A percentile compares a stretch with the other conserved stretches of the same genome.
phyloP scores from a whole-genome alignment of 2,329 filamentous ascomycete species.

The Exophiala calicioides region DNA sequence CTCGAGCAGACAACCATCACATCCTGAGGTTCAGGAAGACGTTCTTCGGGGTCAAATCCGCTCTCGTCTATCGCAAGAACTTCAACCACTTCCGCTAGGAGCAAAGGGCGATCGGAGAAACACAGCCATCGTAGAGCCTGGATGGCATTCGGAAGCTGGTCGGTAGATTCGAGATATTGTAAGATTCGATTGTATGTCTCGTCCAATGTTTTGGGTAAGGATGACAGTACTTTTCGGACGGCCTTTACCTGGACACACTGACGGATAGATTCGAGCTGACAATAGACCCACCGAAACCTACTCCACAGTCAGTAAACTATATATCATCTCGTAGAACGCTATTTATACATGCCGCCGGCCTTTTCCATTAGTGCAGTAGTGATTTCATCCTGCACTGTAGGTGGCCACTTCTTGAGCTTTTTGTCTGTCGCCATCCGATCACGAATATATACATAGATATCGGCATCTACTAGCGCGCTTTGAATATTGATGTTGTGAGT shows the following conservation, averaged over 20 bases:
- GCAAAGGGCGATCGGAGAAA: conserved; percentile 4
- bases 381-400: conserved; percentile 12
- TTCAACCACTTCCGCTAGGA: conserved; percentile 8
- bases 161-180: conserved; percentile 3
- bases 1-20: conserved; percentile 28
- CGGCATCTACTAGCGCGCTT: conserved; percentile 12
- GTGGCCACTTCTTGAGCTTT: conserved; percentile 16
- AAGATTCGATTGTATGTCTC: conserved; percentile 29
- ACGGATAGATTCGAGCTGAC: conserved; percentile 32
- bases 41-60: conserved; percentile 10
- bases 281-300: conserved; percentile 35
- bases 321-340: background rate
- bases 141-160: conserved; percentile 8
- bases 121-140: conserved; percentile 11
- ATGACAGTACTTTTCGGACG: conserved; percentile 23
- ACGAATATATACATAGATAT: conserved; percentile 22
- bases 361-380: conserved; percentile 32
- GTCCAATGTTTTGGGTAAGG: conserved; percentile 31
- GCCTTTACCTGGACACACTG: conserved; percentile 22
- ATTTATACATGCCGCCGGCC: conserved; percentile 24
- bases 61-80: conserved; percentile 10
- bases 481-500: conserved; percentile 12
- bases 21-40: conserved; percentile 18
- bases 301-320: background rate
- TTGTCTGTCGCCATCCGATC: conserved; percentile 14